Conservation (phyloP, 352 stramenopile genomes). For the Saprolegnia parasitica region DNA sequence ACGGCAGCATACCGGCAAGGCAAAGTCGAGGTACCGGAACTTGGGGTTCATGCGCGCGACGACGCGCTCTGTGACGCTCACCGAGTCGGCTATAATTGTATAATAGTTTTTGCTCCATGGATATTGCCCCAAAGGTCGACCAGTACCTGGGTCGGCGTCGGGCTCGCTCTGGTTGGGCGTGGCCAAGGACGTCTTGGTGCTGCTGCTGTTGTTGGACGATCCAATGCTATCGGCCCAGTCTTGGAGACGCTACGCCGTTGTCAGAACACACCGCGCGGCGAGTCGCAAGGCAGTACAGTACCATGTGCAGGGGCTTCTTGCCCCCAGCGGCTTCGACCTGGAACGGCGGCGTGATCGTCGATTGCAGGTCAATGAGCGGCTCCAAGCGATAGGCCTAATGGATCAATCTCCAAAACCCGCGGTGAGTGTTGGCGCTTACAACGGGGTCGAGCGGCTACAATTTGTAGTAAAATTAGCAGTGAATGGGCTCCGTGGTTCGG, state of each 20-base stretch:
- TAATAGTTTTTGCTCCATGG: background rate
- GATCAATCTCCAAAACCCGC: too few species aligned
- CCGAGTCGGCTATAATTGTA: background rate
- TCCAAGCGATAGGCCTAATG: constrained; percentile 89
- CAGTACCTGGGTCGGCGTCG: background rate
- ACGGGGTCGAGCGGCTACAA: constrained; percentile 87
- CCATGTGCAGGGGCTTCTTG: constrained; percentile 2
- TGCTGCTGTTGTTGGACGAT: constrained; percentile 3
- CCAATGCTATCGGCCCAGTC: constrained; percentile 5
- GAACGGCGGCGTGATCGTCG: constrained; percentile 9
- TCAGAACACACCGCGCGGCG: too few species aligned
- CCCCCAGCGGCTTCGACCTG: background rate
- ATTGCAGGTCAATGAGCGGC: constrained; percentile 58
- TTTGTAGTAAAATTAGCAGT: too few species aligned
- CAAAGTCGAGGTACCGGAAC: constrained; percentile 15
- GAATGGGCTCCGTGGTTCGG: too few species aligned
- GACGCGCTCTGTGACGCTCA: background rate
- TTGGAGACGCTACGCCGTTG: background rate
- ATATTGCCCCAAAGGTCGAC: background rate
- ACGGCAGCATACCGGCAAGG: constrained; percentile 16
- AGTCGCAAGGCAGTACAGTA: background rate
- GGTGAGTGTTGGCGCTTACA: background rate
- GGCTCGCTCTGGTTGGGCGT: background rate
- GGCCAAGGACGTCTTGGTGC: too few species aligned
- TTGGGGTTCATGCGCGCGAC: constrained; percentile 21